Evolutionary conservation across 1,139 yeast genomes (phyloP).

Genomic region (Hyphopichia pseudoburtonii): DNA sequence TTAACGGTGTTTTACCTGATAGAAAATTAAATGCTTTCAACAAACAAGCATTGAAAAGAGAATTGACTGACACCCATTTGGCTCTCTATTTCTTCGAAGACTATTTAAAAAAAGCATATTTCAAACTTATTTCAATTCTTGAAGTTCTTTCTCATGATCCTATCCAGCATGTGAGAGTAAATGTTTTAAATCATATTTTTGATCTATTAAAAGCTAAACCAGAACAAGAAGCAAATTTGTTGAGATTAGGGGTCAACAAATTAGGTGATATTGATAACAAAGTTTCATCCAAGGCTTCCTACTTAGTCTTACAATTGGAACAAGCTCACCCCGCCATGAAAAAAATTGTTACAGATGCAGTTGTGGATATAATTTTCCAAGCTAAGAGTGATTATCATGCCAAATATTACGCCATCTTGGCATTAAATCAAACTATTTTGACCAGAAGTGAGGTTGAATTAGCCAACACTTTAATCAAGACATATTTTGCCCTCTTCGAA

Average conservation of each 20-base stretch:
- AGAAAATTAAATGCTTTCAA: constrained; percentile 79
- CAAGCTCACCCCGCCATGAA: constrained; percentile 98
- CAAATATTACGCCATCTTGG: constrained; percentile 81
- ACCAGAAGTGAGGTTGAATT: constrained; percentile 72
- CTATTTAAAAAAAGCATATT: constrained; percentile 73
- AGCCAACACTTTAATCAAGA: constrained; percentile 79
- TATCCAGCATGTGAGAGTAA: constrained; percentile 85
- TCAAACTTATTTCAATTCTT: constrained; percentile 66
- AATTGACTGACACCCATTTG: constrained; percentile 51
- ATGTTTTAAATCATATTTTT: constrained; percentile 71
- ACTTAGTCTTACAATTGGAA: constrained; percentile 73
- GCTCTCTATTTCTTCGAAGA: constrained; percentile 88
- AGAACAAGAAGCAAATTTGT: constrained; percentile 91
- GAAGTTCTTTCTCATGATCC: constrained; percentile 86
- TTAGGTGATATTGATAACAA: constrained; percentile 91
- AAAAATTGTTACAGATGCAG: constrained; percentile 70
- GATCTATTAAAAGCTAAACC: constrained; percentile 84
- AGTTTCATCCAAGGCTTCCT: constrained; percentile 87
- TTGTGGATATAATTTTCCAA: constrained; percentile 78
- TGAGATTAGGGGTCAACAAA: constrained; percentile 88
- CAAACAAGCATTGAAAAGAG: constrained; percentile 64
- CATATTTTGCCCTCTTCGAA: constrained; percentile 85
- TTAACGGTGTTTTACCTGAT: constrained; percentile 80
- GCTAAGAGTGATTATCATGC: constrained; percentile 81
- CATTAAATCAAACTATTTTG: constrained; percentile 89